Conservation (phyloP, 1,139 yeast genomes). For the Saccharomycopsis phalli region DNA sequence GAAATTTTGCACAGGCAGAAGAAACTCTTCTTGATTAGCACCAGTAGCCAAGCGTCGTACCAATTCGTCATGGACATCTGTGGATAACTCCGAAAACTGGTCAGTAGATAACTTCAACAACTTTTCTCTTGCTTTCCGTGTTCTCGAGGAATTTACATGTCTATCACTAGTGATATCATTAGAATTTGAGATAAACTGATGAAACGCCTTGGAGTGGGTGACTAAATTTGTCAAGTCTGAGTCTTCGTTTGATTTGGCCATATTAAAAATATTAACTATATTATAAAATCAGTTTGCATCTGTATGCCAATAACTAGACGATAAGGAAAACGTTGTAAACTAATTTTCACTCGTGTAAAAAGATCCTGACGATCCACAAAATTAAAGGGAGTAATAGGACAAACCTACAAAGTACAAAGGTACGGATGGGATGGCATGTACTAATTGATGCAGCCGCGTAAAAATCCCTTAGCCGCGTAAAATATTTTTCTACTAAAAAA, state of each 20-base stretch:
- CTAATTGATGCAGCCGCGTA: no score
- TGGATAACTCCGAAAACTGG: slow-evolving; percentile 83
- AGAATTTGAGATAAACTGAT: slow-evolving; percentile 10
- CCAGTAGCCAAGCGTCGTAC: slow-evolving; percentile 42
- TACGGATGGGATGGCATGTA: no score
- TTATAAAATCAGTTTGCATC: no score
- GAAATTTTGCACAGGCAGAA: slow-evolving; percentile 62
- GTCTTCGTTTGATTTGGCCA: background rate
- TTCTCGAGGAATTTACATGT: slow-evolving; percentile 39
- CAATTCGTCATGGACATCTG: slow-evolving; percentile 90
- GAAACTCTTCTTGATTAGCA: slow-evolving; percentile 41
- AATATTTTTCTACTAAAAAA: no score
- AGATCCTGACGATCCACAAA: no score
- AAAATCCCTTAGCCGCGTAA: no score
- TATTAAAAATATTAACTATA: no score
- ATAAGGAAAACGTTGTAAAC: no score
- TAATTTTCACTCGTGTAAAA: no score
- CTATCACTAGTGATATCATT: slow-evolving; percentile 18
- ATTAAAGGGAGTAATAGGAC: no score
- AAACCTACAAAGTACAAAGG: no score
- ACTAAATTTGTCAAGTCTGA: slow-evolving; percentile 6
- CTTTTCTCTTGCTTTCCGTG: slow-evolving; percentile 77
- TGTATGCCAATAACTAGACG: no score
- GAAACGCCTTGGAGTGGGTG: slow-evolving; percentile 11
- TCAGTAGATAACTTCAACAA: slow-evolving; percentile 67